Percentiles rank a stretch among this genome's conserved stretches.
These are phyloP conservation scores for Persicaria maculosa DNA, from an alignment of 148 eudicot genomes.

Conservation along the genomic window DNA sequence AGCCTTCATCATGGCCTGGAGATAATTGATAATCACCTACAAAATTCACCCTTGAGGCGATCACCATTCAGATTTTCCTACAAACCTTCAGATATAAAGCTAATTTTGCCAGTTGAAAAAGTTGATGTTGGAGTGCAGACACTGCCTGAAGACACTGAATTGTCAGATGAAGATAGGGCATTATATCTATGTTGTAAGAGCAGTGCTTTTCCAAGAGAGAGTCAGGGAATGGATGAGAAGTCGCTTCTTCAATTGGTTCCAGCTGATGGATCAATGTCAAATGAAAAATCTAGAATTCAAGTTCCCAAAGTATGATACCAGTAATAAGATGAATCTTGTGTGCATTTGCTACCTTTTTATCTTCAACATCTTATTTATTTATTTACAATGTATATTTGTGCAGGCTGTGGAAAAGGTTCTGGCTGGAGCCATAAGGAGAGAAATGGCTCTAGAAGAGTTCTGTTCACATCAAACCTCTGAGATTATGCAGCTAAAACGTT, in stretches of 20 bases:
- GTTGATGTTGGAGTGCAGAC: slow-evolving; percentile 90
- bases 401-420: slow-evolving; percentile 96
- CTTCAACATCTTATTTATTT: slow-evolving; percentile 12
- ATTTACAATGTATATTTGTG: slow-evolving; percentile 15
- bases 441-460: slow-evolving; percentile 91
- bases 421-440: slow-evolving; percentile 94
- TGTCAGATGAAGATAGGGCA: slow-evolving; percentile 26
- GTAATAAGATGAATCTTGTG: background rate
- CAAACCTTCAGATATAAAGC: slow-evolving; percentile 52
- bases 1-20: slow-evolving; percentile 86
- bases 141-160: slow-evolving; percentile 26
- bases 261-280: slow-evolving; percentile 39
- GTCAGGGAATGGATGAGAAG: slow-evolving; percentile 31
- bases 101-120: slow-evolving; percentile 41
- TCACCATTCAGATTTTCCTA: slow-evolving; percentile 69
- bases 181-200: slow-evolving; percentile 56
- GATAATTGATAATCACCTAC: slow-evolving; percentile 48
- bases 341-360: background rate
- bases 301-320: slow-evolving; percentile 67
- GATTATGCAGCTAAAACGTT: slow-evolving; percentile 75
- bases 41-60: slow-evolving; percentile 56
- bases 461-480: slow-evolving; percentile 75
- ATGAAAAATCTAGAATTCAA: slow-evolving; percentile 47
- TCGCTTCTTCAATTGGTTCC: slow-evolving; percentile 70
- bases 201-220: slow-evolving; percentile 26